Conservation (phyloP, 2,329 filamentous ascomycete species). For the Cyanodermella asteris region DNA sequence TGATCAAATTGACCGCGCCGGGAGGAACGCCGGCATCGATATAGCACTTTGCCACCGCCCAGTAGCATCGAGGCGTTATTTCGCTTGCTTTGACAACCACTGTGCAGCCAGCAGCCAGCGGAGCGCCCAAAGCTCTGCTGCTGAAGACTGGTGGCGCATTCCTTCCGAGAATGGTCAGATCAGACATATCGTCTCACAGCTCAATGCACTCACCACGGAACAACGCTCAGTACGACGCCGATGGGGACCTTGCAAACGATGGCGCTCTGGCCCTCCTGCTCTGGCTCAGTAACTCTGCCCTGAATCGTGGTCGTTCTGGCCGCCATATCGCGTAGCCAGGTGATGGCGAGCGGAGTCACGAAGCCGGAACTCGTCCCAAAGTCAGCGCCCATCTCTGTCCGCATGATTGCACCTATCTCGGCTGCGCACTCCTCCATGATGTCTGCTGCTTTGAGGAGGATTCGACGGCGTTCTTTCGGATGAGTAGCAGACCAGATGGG, state of each 20-base stretch:
- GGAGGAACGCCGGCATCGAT: constrained; percentile 54
- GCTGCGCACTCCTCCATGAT: constrained; percentile 36
- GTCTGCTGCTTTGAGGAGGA: constrained; percentile 47
- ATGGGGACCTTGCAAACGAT: constrained; percentile 55
- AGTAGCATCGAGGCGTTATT: constrained; percentile 39
- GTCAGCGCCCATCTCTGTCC: too few species aligned
- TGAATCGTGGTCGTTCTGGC: constrained; percentile 25
- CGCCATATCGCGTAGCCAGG: constrained; percentile 32
- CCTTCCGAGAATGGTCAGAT: too few species aligned
- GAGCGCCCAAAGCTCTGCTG: constrained; percentile 29
- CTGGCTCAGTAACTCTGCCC: constrained; percentile 26
- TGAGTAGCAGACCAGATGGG: constrained; percentile 44
- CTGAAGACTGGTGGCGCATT: constrained; percentile 32
- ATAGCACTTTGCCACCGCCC: constrained; percentile 40
- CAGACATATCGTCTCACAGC: too few species aligned
- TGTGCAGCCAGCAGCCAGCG: constrained; percentile 52
- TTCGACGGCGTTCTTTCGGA: constrained; percentile 38
- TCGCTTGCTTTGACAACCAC: constrained; percentile 53
- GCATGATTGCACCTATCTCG: too few species aligned
- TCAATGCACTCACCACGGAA: too few species aligned
- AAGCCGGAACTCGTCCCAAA: too few species aligned
- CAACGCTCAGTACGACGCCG: constrained; percentile 59
- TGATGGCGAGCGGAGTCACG: too few species aligned
- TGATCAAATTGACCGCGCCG: constrained; percentile 53
- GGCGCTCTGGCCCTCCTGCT: constrained; percentile 30